Base-by-base conservation (phyloP, 2,329 filamentous ascomycete genomes). In the Alternaria infectoria region DNA sequence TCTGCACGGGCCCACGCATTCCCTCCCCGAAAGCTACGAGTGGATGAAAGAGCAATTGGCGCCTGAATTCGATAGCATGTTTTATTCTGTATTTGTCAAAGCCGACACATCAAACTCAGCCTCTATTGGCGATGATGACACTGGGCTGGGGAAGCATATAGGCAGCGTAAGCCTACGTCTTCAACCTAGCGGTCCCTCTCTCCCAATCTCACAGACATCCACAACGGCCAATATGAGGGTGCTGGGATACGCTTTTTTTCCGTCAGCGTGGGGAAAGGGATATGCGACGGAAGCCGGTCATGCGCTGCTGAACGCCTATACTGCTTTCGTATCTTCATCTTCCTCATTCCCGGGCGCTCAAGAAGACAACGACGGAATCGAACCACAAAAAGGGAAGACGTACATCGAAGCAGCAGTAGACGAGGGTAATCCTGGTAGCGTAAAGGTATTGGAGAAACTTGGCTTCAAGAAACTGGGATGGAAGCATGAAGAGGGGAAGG, bases 401-500 rank as follows among this genome's bases (percentile, higher is more conserved):
- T 78, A 75, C 36, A 28, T 77, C 3, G 74, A 77, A 59, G 74
- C 66, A 2, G 60, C 61, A 3, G 74, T 75, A 4, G 69, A 70
- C 25, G 44, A 62, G 13, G 68, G 61, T 1, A 78, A 77, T 51
- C 54, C 62, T 0, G 72, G 59, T 2, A 76, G 73, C 49, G 49
- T 61, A 19, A 62, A 52, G 4, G 71, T 78, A 21, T 11, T 77
- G 51, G 46, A 50, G 36, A 78, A 78, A 46, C 8, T 74, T 21
- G 71, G 74, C 23, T 75, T 77, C 19, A 49, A 54, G 54, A 54
- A 64, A 19, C 65, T 75, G 19, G 76, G 75, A 0, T 69, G 66
- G 65, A 73, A 72, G 54, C 40, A 57, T 8, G 65, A 66, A 54
- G 54, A 61, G 23, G 69, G 72, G 30, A 51, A 49, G 44, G 66